These are phyloP conservation scores for Gremmenia infestans DNA, from an alignment of 2,329 filamentous ascomycete genomes.

Conservation along the genomic window DNA sequence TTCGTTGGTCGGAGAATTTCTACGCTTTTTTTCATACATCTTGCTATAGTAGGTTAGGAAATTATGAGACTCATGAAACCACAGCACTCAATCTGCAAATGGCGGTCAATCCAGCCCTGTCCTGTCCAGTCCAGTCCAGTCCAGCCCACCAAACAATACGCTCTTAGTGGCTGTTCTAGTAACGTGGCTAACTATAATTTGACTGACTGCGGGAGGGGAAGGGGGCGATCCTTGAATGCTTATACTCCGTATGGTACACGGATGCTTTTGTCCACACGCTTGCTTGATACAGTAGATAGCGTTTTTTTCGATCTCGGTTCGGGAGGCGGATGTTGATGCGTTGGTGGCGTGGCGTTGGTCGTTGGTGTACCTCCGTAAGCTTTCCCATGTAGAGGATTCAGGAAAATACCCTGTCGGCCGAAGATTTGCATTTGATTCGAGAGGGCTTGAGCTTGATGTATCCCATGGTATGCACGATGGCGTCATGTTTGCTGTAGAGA, in stretches of 20 bases:
- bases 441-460: background rate
- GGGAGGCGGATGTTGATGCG: background rate
- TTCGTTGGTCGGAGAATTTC: constrained; percentile 2
- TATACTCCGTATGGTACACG: background rate
- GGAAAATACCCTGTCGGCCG: too few species aligned
- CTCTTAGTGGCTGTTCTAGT: background rate
- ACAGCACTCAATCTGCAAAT: background rate
- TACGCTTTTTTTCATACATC: background rate
- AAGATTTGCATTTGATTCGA: background rate
- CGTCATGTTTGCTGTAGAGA: background rate
- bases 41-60: constrained; percentile 10
- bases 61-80: constrained; percentile 9
- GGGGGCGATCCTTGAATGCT: background rate
- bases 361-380: too few species aligned
- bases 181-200: background rate
- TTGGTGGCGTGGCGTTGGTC: background rate
- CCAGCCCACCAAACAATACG: background rate
- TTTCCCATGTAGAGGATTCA: too few species aligned
- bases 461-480: background rate
- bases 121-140: background rate
- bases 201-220: background rate
- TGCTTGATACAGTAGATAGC: background rate
- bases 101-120: background rate
- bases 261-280: too few species aligned
- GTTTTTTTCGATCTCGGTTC: background rate